Evolutionary conservation across 208 protist genomes (phyloP).

Genomic region (Polymyxa betae): DNA sequence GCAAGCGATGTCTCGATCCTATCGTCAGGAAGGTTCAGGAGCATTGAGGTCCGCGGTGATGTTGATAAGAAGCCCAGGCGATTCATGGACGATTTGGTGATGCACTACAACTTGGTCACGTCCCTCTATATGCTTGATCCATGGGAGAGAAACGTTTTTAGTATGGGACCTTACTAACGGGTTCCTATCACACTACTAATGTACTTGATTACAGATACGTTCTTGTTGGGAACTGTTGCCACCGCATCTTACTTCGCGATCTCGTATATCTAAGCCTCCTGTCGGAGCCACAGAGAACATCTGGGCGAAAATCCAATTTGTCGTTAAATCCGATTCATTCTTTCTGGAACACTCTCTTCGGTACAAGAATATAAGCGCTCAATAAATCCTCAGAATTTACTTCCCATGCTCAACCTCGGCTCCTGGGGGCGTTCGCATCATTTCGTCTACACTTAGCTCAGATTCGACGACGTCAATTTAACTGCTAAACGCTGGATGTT

Average conservation of each 20-base stretch:
- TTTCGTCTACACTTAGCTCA: no score
- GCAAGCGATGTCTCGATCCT: background rate
- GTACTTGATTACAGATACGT: background rate
- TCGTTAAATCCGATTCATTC: no score
- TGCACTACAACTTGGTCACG: background rate
- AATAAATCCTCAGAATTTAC: no score
- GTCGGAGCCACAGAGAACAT: no score
- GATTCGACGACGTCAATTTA: no score
- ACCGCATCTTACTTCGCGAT: background rate
- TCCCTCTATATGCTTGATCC: background rate
- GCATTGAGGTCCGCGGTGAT: background rate
- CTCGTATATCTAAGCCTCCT: background rate
- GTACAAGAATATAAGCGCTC: no score
- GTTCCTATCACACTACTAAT: background rate
- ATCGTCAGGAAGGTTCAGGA: background rate
- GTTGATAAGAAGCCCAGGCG: background rate
- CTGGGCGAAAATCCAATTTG: no score
- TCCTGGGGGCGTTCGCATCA: no score
- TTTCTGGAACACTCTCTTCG: no score
- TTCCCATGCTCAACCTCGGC: no score
- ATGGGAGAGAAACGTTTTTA: background rate
- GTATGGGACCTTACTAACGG: background rate
- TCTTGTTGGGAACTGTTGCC: background rate
- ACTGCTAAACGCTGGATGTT: no score
- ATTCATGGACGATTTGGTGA: background rate